Evolutionary conservation across 495 filamentous ascomycete species (phyloP), one percentile per base, ranked within the genome.

Genomic region (Hypoxylon intermedium): DNA sequence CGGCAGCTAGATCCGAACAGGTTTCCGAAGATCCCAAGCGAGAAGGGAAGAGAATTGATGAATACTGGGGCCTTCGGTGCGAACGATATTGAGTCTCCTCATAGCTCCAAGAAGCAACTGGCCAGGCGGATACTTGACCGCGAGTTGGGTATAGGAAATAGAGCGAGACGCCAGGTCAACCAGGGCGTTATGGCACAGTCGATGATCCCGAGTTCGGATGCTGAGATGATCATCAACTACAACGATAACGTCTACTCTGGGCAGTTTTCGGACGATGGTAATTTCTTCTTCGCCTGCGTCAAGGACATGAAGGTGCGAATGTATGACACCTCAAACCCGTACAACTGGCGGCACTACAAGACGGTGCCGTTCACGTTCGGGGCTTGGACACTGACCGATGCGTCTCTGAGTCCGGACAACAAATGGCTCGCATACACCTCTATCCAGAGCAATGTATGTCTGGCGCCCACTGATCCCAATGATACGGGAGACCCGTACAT

Each of bases 301-400:
- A 93, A 97, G 71, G 93, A 98, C 70, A 97, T 94, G 74, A 86
- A 83, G 51, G 91, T 98, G 11, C 88, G 93, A 16, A 92, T 98
- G 89, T 98, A 98, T 71, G 94, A 98, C 69, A 97, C 94, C 0
- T 95, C 91, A 1, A 96, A 97, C 55, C 94, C 94, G 0, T 95
- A 93, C 70, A 83, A 90, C 48, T 98, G 94, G 94, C 88, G 87
- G 66, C 92, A 97, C 71, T 97, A 97, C 75, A 98, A 97, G 74
- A 93, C 90, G 0, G 91, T 93, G 7, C 74, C 82, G 15, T 96
- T 96, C 75, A 89, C 90, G 2, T 88, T 85, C 51, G 94, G 92
- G 2, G 85, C 88, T 58, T 98, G 94, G 94, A 98, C 93, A 2
- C 88, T 98, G 62, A 98, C 93, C 9, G 94, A 98, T 76, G 93